Evolutionary conservation across 179 eudicot species (phyloP), one percentile per base, ranked within the genome.

Genomic region (Drosera spatulata): DNA sequence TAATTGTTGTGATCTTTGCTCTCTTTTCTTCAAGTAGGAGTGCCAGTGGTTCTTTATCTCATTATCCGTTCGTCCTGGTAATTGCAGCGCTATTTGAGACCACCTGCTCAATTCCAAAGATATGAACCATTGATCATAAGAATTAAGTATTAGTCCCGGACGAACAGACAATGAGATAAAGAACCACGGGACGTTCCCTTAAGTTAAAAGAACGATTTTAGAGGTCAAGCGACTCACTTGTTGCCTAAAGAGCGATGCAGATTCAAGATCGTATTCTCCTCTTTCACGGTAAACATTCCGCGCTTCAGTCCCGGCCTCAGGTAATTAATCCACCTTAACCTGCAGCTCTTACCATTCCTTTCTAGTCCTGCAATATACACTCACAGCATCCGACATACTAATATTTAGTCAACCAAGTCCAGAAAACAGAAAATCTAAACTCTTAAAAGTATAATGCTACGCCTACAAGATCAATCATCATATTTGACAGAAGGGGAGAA

Each of bases 251-350:
- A 43, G 57, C 56, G 69, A 72, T 91, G 98, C 69, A 91, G 85
- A 61, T 61, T 65, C 4, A 85, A 50, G 50, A 91, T 77, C 1
- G 67, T 67, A 11, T 86, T 83, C 56, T 88, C 89, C 66, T 91
- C 98, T 63, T 77, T 68, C 22, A 55, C 13, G 3, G 66, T 74
- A 56, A 91, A 91, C 9, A 63, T 59, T 6, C 98, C 96, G 51
- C 87, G 69, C 67, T 91, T 91, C 58, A 88, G 62, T 10, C 95
- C 98, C 3, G 98, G 98, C 65, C 95, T 72, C 59, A 91, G 56
- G 68, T 91, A 91, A 78, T 91, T 91, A 22, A 88, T 85, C 98
- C 98, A 91, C 69, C 98, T 72, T 70, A 91, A 68, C 69, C 98
- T 79, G 58, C 98, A 91, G 46, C 98, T 91, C 73, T 91, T 88